Percentiles rank a stretch among this genome's conserved stretches.
phyloP scores from a whole-genome alignment of 225 moss, liverwort and hornwort species.

The Pleurozium schreberi region DNA sequence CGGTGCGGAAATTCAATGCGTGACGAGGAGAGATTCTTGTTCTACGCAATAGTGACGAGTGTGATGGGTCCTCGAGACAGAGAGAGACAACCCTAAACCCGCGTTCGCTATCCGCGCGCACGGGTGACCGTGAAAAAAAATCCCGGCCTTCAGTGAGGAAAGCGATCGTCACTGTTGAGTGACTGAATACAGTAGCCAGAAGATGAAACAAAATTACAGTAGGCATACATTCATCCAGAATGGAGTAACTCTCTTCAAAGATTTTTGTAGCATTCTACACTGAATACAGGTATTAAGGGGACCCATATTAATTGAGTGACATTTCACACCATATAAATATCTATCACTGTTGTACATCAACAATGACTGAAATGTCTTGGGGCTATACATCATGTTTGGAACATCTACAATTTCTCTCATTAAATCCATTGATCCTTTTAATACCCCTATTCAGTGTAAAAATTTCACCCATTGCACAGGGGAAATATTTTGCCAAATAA shows the following conservation, averaged over 20 bases:
- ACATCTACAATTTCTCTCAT: too few relatives aligned
- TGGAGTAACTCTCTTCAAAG: background rate
- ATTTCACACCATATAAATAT: too few relatives aligned
- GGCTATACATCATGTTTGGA: too few relatives aligned
- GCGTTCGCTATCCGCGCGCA: background rate
- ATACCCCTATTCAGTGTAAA: too few relatives aligned
- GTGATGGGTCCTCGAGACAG: background rate
- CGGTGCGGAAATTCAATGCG: background rate
- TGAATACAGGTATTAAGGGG: too few relatives aligned
- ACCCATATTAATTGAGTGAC: too few relatives aligned
- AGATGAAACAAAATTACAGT: background rate
- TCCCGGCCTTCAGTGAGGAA: background rate
- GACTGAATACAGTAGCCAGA: background rate
- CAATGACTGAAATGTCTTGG: too few relatives aligned
- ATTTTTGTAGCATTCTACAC: background rate
- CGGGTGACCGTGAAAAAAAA: background rate
- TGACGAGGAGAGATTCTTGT: background rate
- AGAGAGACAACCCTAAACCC: background rate
- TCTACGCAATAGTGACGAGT: background rate
- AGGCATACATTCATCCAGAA: background rate
- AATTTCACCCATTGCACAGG: background rate
- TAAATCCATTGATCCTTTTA: too few relatives aligned
- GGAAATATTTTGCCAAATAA: background rate
- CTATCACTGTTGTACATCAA: too few relatives aligned
- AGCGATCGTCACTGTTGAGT: background rate